phyloP scores from a whole-genome alignment of 2,329 filamentous ascomycete species.

The Epicoccum sorghinum region DNA sequence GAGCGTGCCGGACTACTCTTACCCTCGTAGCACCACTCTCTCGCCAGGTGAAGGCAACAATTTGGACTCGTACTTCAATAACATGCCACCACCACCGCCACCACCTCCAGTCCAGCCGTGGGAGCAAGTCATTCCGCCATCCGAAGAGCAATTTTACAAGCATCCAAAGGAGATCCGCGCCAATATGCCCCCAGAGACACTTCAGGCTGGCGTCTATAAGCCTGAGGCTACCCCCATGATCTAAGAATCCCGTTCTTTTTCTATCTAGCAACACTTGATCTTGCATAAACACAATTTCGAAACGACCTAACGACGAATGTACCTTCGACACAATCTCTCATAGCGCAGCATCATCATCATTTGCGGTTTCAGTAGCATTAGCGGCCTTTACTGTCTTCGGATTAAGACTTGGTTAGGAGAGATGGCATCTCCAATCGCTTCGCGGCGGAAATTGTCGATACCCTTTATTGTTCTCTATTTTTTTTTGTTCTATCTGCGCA shows the following conservation, averaged over 20 bases:
- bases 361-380: slow-evolving; percentile 11
- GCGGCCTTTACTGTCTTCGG: slow-evolving; percentile 22
- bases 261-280: not conserved
- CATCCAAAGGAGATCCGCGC: slow-evolving; percentile 56
- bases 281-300: slow-evolving; percentile 18
- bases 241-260: slow-evolving; percentile 16
- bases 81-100: slow-evolving; percentile 45
- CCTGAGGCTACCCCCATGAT: slow-evolving; percentile 45
- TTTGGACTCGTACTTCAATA: slow-evolving; percentile 36
- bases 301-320: slow-evolving; percentile 40
- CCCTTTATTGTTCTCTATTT: slow-evolving; percentile 29
- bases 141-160: slow-evolving; percentile 38
- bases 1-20: slow-evolving; percentile 47
- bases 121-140: slow-evolving; percentile 51
- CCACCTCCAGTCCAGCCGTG: slow-evolving; percentile 42
- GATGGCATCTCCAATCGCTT: slow-evolving; percentile 30
- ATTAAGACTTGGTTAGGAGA: slow-evolving; percentile 24
- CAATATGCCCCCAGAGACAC: slow-evolving; percentile 56
- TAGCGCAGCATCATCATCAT: slow-evolving; percentile 7
- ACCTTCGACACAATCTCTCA: slow-evolving; percentile 32
- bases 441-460: slow-evolving; percentile 44
- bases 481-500: not conserved
- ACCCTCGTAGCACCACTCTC: slow-evolving; percentile 31
- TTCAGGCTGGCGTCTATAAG: slow-evolving; percentile 53
- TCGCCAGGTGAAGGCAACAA: slow-evolving; percentile 38